Evolutionary conservation across 164 flowering plant genomes (phyloP), one percentile per base, ranked within the genome.

Genomic region (Stephania yunnanensis): DNA sequence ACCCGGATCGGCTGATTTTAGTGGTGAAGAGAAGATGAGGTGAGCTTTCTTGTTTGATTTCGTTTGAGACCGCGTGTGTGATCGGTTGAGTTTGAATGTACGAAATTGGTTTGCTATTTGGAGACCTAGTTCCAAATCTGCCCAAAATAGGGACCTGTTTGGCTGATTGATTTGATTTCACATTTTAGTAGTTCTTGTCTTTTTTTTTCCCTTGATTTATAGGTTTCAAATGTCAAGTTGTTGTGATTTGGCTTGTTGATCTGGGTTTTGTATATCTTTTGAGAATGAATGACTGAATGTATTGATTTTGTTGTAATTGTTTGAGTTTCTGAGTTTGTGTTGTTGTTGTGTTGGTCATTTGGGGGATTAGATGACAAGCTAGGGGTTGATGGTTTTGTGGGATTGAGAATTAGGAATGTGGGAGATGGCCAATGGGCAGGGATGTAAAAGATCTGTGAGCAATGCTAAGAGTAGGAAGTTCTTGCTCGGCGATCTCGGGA

Each of bases 401-500:
- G 55, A 64, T 65, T 64, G 46, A 67, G 78, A 48, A 50, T 58
- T 13, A 20, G 20, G 22, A 58, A 58, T 20, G 22, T 61, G 9
- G 66, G 71, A 63, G 52, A 78, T 81, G 83, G 74, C 72, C 36
- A 73, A 64, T 30, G 31, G 55, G n/a, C 66, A 55, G 44, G 25
- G 25, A 53, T 73, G 73, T 55, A 78, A 78, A 68, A 77, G 80
- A 68, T 81, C 78, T 15, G 73, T 17, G 46, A 71, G 73, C 53
- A 66, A 25, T 66, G 74, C 75, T 61, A 77, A 72, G 66, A 61
- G 66, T 17, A 61, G 66, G 68, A 66, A 25, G 42, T 52, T 77
- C 73, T 73, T 78, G 45, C 75, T 77, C 46, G 7, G 71, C 25
- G 76, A 75, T 53, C 72, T 74, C 4, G 50, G 71, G 36, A 76